These are phyloP conservation scores for Anethum foeniculum DNA, from an alignment of 140 eudicot species.

Conservation along the genomic window DNA sequence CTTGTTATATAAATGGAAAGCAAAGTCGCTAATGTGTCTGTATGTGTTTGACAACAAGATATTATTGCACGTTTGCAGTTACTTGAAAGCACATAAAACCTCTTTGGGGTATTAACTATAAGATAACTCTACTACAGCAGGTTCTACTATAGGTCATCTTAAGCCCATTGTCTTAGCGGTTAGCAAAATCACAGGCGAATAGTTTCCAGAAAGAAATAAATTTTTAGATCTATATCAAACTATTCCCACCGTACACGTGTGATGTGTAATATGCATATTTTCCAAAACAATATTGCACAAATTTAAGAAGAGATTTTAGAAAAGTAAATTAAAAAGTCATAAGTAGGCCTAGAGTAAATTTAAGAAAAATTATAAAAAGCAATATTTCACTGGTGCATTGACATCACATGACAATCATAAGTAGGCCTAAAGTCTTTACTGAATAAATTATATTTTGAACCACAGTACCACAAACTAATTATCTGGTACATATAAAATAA, in stretches of 20 bases:
- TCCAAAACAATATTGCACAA: background rate
- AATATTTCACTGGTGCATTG: background rate
- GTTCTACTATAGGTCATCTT: background rate
- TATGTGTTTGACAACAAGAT: background rate
- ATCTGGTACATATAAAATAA: background rate
- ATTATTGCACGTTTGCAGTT: background rate
- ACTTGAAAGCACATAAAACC: background rate
- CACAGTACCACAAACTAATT: background rate
- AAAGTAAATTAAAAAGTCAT: background rate
- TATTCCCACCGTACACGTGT: background rate
- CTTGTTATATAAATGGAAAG: background rate
- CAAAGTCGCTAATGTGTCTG: background rate
- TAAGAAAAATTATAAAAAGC: too few relatives aligned
- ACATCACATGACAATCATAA: background rate
- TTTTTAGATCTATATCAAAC: background rate
- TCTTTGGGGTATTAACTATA: background rate
- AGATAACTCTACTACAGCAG: background rate
- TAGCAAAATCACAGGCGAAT: background rate
- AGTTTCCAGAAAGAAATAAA: background rate
- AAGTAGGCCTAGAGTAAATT: background rate
- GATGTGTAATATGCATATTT: background rate
- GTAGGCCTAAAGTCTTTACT: background rate
- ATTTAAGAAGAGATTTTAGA: background rate
- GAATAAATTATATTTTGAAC: background rate
- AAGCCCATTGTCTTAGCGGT: background rate